Conservation (phyloP, 2,329 filamentous ascomycete genomes). For the Mycosphaerelloides madeirae region DNA sequence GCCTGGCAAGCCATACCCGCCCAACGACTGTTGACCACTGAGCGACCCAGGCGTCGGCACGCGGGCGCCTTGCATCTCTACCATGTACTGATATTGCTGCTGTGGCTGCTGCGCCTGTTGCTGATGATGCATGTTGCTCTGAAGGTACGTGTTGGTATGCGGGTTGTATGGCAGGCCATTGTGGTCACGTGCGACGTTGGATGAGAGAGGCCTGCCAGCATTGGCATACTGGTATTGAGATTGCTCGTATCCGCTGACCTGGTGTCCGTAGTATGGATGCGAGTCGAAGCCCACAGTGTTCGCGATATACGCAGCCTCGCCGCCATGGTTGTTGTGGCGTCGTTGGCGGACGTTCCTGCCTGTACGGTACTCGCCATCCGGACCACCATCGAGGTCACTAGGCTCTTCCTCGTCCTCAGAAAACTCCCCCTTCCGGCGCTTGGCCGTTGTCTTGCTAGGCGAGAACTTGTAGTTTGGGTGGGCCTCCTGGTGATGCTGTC, state of each 20-base stretch:
- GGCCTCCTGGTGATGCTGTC: constrained; percentile 75
- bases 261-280: constrained; percentile 30
- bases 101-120: constrained; percentile 16
- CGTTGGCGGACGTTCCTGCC: constrained; percentile 24
- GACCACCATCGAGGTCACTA: constrained; percentile 32
- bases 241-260: constrained; percentile 24
- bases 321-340: constrained; percentile 13
- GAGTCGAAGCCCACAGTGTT: constrained; percentile 28
- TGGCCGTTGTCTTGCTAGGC: constrained; percentile 64
- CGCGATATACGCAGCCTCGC: constrained; percentile 22
- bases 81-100: constrained; percentile 24
- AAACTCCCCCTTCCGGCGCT: constrained; percentile 41
- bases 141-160: constrained; percentile 26
- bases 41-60: constrained; percentile 25
- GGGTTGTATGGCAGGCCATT: constrained; percentile 27
- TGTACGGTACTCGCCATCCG: constrained; percentile 31
- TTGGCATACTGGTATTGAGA: constrained; percentile 28
- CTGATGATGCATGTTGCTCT: constrained; percentile 16
- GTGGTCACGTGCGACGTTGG: constrained; percentile 28
- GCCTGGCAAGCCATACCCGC: constrained; percentile 31
- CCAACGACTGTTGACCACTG: constrained; percentile 24
- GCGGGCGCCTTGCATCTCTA: constrained; percentile 24
- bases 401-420: constrained; percentile 32
- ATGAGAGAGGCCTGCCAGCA: constrained; percentile 26
- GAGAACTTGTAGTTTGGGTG: constrained; percentile 94